Evolutionary conservation across 257 asterid genomes (phyloP), one percentile per base, ranked within the genome.

Genomic region (Capsicum rhomboideum): DNA sequence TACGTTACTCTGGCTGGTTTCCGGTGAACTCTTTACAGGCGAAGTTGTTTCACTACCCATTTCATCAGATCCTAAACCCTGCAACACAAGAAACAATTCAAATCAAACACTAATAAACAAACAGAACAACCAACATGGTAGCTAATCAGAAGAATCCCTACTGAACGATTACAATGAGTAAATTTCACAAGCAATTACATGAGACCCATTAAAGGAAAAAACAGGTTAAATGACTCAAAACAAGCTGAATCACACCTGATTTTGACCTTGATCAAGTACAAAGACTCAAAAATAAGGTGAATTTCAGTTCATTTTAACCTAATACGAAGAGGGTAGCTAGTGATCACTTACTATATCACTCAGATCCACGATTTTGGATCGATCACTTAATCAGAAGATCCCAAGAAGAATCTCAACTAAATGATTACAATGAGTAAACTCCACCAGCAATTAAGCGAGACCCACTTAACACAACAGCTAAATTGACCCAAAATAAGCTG

Each of bases 331-430:
- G 37, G 37, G 28, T 11, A 61, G 40, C 2, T 37, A 75, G n/a
- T 69, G 93, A 93, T 91, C 93, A 84, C 95, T 93, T 79, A 92
- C 97, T 85, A 91, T 94, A 87, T 95, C 97, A 68, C 95, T 91
- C 88, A 91, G 94, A 93, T 96, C 98, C 94, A 87, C 92, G 94
- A 88, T 87, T 82, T 26, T 26, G 10, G 20, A 26, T 26, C 20
- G 7, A 26, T 26, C 4, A 28, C n/a, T n/a, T n/a, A n/a, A n/a
- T n/a, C n/a, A n/a, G 37, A 34, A 34, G 37, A 34, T 34, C 37
- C 74, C 42, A 28, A 64, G 46, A 67, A 67, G 26, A 67, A 67
- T 0, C 77, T 2, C 78, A 52, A 87, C 4, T 86, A 6, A 66
- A 66, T 29, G 68, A 58, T 55, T 0, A 58, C 81, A 10, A 6